A percentile compares a stretch with the other conserved stretches of the same genome.
Evolutionary conservation across 2,329 filamentous ascomycete genomes (phyloP).

Genomic region (Ustilaginoidea virens): DNA sequence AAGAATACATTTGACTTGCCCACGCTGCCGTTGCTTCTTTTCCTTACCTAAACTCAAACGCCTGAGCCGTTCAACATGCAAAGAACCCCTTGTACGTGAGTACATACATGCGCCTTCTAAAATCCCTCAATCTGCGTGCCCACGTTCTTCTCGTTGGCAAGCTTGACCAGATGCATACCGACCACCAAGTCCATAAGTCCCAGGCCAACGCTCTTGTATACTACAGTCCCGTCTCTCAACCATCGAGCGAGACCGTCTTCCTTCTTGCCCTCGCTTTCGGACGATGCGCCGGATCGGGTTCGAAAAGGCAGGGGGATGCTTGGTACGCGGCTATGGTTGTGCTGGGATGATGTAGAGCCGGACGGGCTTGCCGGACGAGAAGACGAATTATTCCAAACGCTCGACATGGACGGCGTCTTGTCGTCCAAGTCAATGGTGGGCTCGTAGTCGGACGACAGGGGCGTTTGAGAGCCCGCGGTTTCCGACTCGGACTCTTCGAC

Average conservation of each 20-base stretch:
- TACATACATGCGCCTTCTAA: conserved; percentile 2
- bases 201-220: conserved; percentile 54
- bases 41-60: too few species aligned
- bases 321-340: conserved; percentile 13
- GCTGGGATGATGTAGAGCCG: conserved; percentile 13
- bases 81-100: too few species aligned
- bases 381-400: conserved; percentile 17
- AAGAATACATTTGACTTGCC: too few species aligned
- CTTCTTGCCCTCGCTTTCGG: conserved; percentile 24
- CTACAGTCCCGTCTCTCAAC: conserved; percentile 46
- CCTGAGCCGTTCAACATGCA: too few species aligned
- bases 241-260: conserved; percentile 37
- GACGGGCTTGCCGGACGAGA: conserved; percentile 16
- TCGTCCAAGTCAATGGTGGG: conserved; percentile 17
- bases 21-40: too few species aligned
- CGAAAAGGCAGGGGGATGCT: conserved; percentile 18
- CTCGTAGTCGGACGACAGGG: conserved; percentile 6
- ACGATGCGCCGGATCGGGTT: conserved; percentile 13
- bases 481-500: conserved; percentile 23
- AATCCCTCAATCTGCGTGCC: conserved; percentile 31
- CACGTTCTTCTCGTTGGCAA: conserved; percentile 38
- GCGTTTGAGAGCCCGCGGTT: conserved; percentile 13
- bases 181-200: conserved; percentile 52
- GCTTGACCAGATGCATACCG: conserved; percentile 38
- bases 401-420: conserved; percentile 24